These are phyloP conservation scores for Ogataea zsoltii DNA, from an alignment of 805 yeast genomes.

Conservation along the genomic window DNA sequence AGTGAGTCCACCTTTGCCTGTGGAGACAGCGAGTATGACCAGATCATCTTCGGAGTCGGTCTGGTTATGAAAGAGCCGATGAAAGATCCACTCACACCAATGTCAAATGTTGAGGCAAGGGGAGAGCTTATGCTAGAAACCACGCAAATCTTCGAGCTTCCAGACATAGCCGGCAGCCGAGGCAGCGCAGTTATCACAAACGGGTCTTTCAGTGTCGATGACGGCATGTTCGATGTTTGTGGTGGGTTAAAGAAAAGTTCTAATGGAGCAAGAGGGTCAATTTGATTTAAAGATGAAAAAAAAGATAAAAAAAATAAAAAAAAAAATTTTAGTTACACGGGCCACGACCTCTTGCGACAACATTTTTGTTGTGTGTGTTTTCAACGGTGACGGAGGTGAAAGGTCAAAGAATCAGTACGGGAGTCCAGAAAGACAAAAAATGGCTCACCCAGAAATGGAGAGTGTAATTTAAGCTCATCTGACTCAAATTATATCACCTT, in stretches of 20 bases:
- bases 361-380: conserved; percentile 1
- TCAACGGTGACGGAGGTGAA: neutral
- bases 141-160: conserved; percentile 24
- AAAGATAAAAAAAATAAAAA: conserved; percentile 1
- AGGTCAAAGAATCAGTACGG: neutral
- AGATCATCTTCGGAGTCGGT: conserved; percentile 57
- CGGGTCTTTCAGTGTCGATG: conserved; percentile 26
- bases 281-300: neutral
- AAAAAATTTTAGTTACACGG: conserved; percentile 4
- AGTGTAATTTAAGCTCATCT: too few species aligned
- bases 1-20: conserved; percentile 43
- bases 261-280: neutral
- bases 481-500: too few species aligned
- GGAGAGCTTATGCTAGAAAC: conserved; percentile 29
- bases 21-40: conserved; percentile 57
- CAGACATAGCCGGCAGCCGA: conserved; percentile 30
- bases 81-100: conserved; percentile 56
- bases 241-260: neutral
- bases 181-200: conserved; percentile 36
- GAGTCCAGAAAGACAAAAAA: neutral
- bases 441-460: too few species aligned
- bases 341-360: conserved; percentile 9
- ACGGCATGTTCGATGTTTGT: conserved; percentile 1
- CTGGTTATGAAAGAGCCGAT: conserved; percentile 51
- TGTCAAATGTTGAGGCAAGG: conserved; percentile 41